Evolutionary conservation across 495 filamentous ascomycete genomes (phyloP).

Genomic region (Hypoxylon crocopeplum): DNA sequence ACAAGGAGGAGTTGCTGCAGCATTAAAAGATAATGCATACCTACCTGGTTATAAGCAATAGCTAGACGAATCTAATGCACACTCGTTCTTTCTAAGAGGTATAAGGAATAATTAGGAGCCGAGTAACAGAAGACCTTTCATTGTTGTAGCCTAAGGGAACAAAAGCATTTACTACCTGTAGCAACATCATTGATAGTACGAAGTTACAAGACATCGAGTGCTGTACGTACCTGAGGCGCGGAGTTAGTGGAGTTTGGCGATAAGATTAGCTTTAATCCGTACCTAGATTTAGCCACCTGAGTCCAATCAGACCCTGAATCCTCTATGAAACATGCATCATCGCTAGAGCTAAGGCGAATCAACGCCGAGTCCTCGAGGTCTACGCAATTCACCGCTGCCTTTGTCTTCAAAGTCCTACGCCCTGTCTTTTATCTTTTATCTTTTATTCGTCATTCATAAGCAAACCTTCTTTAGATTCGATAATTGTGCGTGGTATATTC

Average conservation of each 20-base stretch:
- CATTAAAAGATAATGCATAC: no score
- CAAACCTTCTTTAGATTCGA: background rate
- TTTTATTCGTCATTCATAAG: background rate
- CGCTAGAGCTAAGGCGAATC: constrained; percentile 18
- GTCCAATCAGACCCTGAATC: constrained; percentile 11
- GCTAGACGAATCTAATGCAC: no score
- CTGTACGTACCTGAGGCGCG: background rate
- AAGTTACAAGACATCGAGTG: no score
- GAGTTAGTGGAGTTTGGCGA: constrained; percentile 28
- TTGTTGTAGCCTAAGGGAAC: no score
- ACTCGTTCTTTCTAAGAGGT: no score
- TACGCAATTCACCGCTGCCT: background rate
- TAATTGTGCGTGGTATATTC: constrained; percentile 1
- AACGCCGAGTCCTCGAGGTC: background rate
- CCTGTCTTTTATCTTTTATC: no score
- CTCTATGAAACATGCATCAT: constrained; percentile 30
- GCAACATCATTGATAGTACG: no score
- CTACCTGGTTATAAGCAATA: no score
- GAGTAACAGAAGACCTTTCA: no score
- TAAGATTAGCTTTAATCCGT: constrained; percentile 2
- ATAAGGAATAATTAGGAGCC: no score
- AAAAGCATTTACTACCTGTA: no score
- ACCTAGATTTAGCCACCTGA: background rate
- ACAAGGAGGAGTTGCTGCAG: no score
- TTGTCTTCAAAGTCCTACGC: background rate